Conservation (phyloP, 495 filamentous ascomycete genomes). For the Baudoinia panamericana region DNA sequence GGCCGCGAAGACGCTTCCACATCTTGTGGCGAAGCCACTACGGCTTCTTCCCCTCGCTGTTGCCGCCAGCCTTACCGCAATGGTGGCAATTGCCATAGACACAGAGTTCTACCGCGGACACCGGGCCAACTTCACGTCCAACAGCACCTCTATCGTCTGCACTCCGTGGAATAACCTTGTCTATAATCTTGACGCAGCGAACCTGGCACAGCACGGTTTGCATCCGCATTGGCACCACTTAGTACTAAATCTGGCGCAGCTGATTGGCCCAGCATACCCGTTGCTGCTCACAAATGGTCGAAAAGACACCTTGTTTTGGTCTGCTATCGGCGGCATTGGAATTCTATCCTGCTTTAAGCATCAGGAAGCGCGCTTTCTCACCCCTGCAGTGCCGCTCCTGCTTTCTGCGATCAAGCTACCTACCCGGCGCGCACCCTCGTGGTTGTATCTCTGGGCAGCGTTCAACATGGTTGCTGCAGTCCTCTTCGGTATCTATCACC, state of each 20-base stretch:
- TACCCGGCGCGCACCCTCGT: conserved; percentile 37
- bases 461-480: conserved; percentile 71
- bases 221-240: conserved; percentile 88
- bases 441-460: conserved; percentile 58
- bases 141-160: conserved; percentile 50
- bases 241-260: conserved; percentile 69
- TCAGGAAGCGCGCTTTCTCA: conserved; percentile 88
- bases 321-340: conserved; percentile 66
- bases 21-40: conserved; percentile 38
- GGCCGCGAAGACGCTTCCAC: conserved; percentile 63
- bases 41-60: conserved; percentile 39
- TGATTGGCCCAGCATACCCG: conserved; percentile 74
- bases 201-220: conserved; percentile 78
- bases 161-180: conserved; percentile 84
- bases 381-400: conserved; percentile 78
- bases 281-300: conserved; percentile 46
- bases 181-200: conserved; percentile 66
- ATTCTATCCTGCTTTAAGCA: conserved; percentile 78
- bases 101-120: conserved; percentile 61
- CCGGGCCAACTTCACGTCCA: conserved; percentile 41
- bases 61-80: conserved; percentile 48
- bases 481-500: conserved; percentile 87
- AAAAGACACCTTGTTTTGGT: conserved; percentile 46
- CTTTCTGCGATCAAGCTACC: conserved; percentile 69
- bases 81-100: conserved; percentile 64